These are phyloP conservation scores for Amanita rimosa DNA, from an alignment of 768 basidiomycete species.

Conservation along the genomic window DNA sequence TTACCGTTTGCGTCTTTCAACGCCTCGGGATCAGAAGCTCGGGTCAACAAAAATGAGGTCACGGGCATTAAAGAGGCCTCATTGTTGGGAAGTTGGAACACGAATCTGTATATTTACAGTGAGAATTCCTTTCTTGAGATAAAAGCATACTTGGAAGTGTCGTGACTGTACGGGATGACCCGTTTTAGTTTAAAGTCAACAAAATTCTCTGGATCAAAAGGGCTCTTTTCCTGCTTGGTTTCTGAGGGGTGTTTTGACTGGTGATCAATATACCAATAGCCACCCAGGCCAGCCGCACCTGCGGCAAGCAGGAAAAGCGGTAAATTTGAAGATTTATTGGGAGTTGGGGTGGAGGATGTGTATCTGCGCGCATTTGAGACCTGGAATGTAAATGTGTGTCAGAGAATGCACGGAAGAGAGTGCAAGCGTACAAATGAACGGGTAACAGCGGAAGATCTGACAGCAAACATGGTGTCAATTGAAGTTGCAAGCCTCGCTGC, in stretches of 20 bases:
- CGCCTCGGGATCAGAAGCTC: conserved; percentile 54
- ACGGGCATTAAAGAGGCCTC: conserved; percentile 71
- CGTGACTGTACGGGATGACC: conserved; percentile 86
- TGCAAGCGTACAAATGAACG: conserved; percentile 29
- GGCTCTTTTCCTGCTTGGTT: conserved; percentile 46
- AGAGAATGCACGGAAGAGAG: neutral
- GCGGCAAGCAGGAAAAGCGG: conserved; percentile 37
- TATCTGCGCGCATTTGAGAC: conserved; percentile 12
- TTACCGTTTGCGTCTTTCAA: conserved; percentile 73
- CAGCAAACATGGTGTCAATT: conserved; percentile 29
- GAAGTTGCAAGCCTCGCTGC: no score
- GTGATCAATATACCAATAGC: conserved; percentile 41
- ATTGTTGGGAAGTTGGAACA: conserved; percentile 72
- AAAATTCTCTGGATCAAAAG: conserved; percentile 67
- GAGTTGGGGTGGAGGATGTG: conserved; percentile 26
- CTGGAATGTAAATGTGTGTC: neutral
- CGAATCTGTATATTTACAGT: conserved; percentile 34
- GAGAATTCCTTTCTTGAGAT: neutral
- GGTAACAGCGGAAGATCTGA: conserved; percentile 24
- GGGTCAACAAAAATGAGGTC: conserved; percentile 70
- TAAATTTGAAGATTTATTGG: conserved; percentile 36
- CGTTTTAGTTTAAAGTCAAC: conserved; percentile 76
- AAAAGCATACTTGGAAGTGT: conserved; percentile 58
- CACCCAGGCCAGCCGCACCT: conserved; percentile 30
- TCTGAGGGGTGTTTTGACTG: conserved; percentile 9